Evolutionary conservation across 192 early-diverging fungal species (phyloP), one percentile per base, ranked within the genome.

Genomic region (Backusella luteola): DNA sequence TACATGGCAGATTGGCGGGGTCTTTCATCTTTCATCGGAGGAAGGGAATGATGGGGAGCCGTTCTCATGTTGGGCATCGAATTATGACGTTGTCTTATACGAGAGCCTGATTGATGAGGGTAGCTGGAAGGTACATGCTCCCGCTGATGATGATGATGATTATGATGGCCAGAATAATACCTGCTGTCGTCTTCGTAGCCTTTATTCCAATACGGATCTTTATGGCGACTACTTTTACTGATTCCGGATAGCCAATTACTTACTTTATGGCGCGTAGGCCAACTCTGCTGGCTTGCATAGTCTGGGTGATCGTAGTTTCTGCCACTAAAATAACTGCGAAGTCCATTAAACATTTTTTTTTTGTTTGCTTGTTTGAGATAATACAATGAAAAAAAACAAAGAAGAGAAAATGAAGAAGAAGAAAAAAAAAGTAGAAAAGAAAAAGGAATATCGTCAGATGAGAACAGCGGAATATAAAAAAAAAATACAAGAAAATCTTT

Each of bases 171-270:
- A n/a, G 68, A 4, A 23, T 38, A 41, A 23, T 69, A 69, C 4
- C 56, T 63, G 9, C 7, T 21, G 23, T 63, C 56, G n/a, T n/a
- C 38, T n/a, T 36, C 21, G 11, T 38, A 41, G 67, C 46, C 46
- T 49, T 69, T 21, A 11, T 69, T 69, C 32, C 21, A 19, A 11
- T 69, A 69, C 21, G 38, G 21, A 41, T 69, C 38, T 12, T 69
- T 38, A 23, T 38, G 17, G 21, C 38, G 21, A 1, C 1, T 5
- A n/a, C n/a, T 38, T 23, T 69, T 69, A 38, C 23, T 36, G 68
- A 69, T 69, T 38, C 38, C 68, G 21, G 68, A 36, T 2, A 69
- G 19, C 68, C 68, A 69, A 23, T 69, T 69, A 69, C 68, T 38
- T 69, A 69, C 21, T 23, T 39, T 35, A 41, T 69, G 68, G 8